Percentiles rank a stretch among this genome's conserved stretches.
phyloP scores from a whole-genome alignment of 2,329 filamentous ascomycete species.

The Exophiala alcalophila region DNA sequence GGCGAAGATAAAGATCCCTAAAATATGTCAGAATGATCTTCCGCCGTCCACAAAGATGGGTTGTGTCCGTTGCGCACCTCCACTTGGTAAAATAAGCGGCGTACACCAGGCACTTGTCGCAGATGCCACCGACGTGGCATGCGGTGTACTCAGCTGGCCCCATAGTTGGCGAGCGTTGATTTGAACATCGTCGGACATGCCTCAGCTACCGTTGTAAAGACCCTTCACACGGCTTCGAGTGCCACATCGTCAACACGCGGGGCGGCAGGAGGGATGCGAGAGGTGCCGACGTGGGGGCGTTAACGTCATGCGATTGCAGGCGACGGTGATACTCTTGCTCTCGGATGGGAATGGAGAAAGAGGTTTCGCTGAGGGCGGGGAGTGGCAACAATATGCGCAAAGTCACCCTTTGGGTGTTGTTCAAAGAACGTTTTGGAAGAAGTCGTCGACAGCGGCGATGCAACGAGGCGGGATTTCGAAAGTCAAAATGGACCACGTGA shows the following conservation, averaged over 20 bases:
- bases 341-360: no score
- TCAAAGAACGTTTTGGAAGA: no score
- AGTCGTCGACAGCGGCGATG: no score
- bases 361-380: no score
- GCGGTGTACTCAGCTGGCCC: conserved; percentile 28
- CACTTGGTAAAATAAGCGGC: conserved; percentile 60
- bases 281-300: conserved; percentile 12
- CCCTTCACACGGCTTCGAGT: conserved; percentile 1
- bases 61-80: conserved; percentile 42
- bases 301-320: conserved; percentile 11
- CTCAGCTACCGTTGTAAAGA: conserved; percentile 20
- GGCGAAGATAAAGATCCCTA: conserved; percentile 43
- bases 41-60: neutral
- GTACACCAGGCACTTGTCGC: conserved; percentile 57
- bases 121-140: conserved; percentile 35
- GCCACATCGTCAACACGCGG: conserved; percentile 18
- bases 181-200: conserved; percentile 25
- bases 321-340: no score
- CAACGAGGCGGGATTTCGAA: no score
- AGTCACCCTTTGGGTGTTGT: no score
- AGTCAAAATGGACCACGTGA: no score
- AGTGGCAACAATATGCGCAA: no score
- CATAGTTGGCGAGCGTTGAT: conserved; percentile 30
- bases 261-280: conserved; percentile 21
- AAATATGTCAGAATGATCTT: no score